A percentile compares a stretch with the other conserved stretches of the same genome.
phyloP scores from a whole-genome alignment of 2,329 filamentous ascomycete species.

The Helotiales sp. region DNA sequence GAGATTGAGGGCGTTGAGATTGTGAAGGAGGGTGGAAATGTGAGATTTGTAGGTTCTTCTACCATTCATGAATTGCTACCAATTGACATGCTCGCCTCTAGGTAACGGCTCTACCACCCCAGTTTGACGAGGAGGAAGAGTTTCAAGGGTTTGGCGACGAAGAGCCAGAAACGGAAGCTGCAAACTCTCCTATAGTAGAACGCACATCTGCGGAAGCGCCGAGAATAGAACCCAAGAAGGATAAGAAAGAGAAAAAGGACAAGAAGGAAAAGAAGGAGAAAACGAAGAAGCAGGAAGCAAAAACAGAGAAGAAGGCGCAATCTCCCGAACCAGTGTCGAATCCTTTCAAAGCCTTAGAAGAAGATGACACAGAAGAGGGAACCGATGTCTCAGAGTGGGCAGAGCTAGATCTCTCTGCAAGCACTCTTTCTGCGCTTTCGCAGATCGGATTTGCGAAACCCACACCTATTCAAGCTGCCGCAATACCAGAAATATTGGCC shows the following conservation, averaged over 20 bases:
- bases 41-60: conserved; percentile 53
- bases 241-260: conserved; percentile 29
- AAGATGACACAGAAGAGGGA: conserved; percentile 56
- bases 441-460: conserved; percentile 79
- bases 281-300: conserved; percentile 30
- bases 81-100: conserved; percentile 7
- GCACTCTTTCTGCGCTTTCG: conserved; percentile 71
- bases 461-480: conserved; percentile 75
- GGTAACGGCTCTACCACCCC: conserved; percentile 29
- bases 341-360: conserved; percentile 45
- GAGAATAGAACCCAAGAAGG: conserved; percentile 23
- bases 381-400: conserved; percentile 79
- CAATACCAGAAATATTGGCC: conserved; percentile 79
- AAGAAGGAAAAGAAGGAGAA: conserved; percentile 32
- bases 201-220: background rate
- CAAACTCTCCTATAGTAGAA: conserved; percentile 29
- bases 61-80: background rate
- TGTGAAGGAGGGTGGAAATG: conserved; percentile 60
- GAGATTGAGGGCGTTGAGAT: conserved; percentile 91
- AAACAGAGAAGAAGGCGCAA: conserved; percentile 31
- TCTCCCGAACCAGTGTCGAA: conserved; percentile 31
- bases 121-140: conserved; percentile 49
- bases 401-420: conserved; percentile 69
- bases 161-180: conserved; percentile 33
- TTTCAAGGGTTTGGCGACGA: conserved; percentile 66